A percentile compares a stretch with the other conserved stretches of the same genome.
Conservation (phyloP, 768 basidiomycete genomes). For the Termitomyces sp. region DNA sequence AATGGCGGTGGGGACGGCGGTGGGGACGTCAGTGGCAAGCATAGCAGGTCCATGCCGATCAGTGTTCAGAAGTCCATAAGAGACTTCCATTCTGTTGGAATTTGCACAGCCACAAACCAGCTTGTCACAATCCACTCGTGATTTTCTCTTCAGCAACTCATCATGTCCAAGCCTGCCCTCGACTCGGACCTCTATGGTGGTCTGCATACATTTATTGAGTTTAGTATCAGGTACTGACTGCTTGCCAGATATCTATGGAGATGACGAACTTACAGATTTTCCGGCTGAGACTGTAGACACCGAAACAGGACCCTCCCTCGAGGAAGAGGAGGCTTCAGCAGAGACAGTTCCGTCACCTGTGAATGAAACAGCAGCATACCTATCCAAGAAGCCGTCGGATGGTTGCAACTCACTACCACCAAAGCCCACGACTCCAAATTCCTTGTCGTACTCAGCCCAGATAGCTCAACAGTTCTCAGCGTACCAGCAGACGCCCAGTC, state of each 20-base stretch:
- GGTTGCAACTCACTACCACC: conserved; percentile 20
- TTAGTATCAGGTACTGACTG: conserved; percentile 5
- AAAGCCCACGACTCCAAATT: conserved; percentile 22
- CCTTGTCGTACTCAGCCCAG: conserved; percentile 56
- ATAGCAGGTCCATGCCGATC: background rate
- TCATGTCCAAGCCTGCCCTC: conserved; percentile 16
- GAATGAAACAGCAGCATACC: background rate
- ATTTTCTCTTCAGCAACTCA: background rate
- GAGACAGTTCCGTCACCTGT: conserved; percentile 8
- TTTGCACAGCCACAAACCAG: conserved; percentile 9
- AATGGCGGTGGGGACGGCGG: too few species aligned
- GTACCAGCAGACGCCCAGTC: conserved; percentile 61
- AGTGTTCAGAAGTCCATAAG: too few species aligned
- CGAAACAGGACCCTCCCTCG: conserved; percentile 19
- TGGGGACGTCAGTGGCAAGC: too few species aligned
- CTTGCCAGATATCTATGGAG: conserved; percentile 46
- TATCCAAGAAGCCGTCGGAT: conserved; percentile 13
- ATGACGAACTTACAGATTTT: conserved; percentile 39
- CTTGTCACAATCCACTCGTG: background rate
- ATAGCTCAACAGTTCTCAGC: conserved; percentile 60
- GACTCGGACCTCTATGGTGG: conserved; percentile 34
- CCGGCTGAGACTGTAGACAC: conserved; percentile 16
- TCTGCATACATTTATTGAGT: conserved; percentile 16
- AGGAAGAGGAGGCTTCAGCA: conserved; percentile 15
- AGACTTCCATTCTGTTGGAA: background rate